Evolutionary conservation across 192 early-diverging fungal genomes (phyloP).

Genomic region (Coemansia sp.): DNA sequence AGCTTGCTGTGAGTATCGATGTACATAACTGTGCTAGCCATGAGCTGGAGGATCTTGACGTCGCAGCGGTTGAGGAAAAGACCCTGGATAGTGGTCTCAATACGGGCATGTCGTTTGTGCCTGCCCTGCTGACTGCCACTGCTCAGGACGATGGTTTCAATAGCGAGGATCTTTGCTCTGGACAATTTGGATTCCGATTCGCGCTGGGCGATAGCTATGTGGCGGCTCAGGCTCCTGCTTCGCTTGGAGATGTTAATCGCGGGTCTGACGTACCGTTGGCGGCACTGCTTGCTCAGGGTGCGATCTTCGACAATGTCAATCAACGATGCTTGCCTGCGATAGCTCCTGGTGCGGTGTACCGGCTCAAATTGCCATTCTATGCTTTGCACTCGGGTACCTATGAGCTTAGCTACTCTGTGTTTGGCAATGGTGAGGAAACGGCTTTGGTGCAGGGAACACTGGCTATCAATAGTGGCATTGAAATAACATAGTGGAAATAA

Average conservation of each 20-base stretch:
- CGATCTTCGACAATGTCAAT: conserved; percentile 35
- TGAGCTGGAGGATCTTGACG: background rate
- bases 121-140: background rate
- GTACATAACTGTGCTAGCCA: background rate
- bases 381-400: conserved; percentile 22
- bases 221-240: background rate
- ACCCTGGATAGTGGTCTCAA: background rate
- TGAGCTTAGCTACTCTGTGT: conserved; percentile 25
- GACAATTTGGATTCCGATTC: background rate
- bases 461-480: conserved; percentile 21
- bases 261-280: background rate
- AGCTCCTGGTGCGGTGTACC: conserved; percentile 1
- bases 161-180: background rate
- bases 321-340: conserved; percentile 25
- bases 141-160: background rate
- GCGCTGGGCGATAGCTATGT: background rate
- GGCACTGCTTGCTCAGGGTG: background rate
- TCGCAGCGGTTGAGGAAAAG: background rate
- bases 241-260: background rate
- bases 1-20: conserved; percentile 7
- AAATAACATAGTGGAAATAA: background rate
- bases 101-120: background rate
- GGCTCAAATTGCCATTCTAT: conserved; percentile 22
- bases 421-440: background rate
- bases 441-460: conserved; percentile 16